Base-by-base conservation (phyloP, 768 basidiomycete genomes). In the Rhodocollybia butyracea region DNA sequence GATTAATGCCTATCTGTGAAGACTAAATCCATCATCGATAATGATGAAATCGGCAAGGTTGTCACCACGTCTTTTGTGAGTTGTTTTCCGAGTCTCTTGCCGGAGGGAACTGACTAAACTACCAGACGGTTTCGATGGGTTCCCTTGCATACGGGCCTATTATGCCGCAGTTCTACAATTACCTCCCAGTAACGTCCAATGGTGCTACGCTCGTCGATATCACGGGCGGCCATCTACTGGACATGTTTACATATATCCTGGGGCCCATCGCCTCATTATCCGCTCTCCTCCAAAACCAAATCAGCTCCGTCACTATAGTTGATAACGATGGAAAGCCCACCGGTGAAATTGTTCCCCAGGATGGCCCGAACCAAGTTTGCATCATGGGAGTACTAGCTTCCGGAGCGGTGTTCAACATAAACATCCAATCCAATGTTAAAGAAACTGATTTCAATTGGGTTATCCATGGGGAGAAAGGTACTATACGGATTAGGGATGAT, bases 11-110 rank as follows among this genome's bases (percentile, higher is more conserved):
- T n/a, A n/a, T n/a, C n/a, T 10, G n/a, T 34, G 15, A 36, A 71
- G 72, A 60, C 68, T n/a, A 72, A 70, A 59, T 61, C 66, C 31
- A 54, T 72, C 11, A 57, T 72, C 21, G 63, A 61, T 7, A 60
- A 60, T 10, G 72, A 70, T 1, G 57, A 61, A 31, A 67, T 72
- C 27, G 72, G 70, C 2, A 63, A 67, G 45, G 56, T 73, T 11
- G 48, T 63, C 3, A 69, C 70, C 46, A 63, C 62, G 30, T 66
- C 10, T 56, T 63, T 65, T 22, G 68, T 69, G 43, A 34, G 48
- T 36, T 11, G 3, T 8, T n/a, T n/a, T 22, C 22, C 17, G 21
- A n/a, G n/a, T 13, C 17, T 2, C 24, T 15, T 2, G 46, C 27
- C 29, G 8, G 21, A 6, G 24, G 8, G 30, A 8, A 19, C 5